Evolutionary conservation across 2,329 filamentous ascomycete species (phyloP).

Genomic region (Penicillium sp.): DNA sequence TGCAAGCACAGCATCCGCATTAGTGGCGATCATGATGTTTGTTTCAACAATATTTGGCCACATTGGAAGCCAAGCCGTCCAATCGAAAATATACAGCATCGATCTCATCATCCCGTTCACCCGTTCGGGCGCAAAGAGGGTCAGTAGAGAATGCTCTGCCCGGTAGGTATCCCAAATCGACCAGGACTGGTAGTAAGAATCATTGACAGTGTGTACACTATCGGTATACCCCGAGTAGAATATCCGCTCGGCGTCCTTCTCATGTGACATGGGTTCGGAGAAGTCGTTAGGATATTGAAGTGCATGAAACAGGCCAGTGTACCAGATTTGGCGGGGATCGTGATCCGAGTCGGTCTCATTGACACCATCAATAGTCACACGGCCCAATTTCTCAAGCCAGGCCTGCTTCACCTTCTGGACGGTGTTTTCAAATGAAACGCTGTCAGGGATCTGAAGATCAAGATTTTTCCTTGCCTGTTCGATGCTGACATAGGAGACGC

Average conservation of each 20-base stretch:
- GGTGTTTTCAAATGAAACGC: constrained; percentile 37
- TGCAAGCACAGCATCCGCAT: constrained; percentile 50
- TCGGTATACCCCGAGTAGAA: constrained; percentile 52
- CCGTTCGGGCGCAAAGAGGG: constrained; percentile 47
- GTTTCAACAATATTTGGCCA: constrained; percentile 53
- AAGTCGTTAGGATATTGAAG: constrained; percentile 51
- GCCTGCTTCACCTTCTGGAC: constrained; percentile 42
- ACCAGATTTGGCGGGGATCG: constrained; percentile 48
- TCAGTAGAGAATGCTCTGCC: constrained; percentile 48
- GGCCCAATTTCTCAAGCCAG: constrained; percentile 48
- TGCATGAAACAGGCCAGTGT: constrained; percentile 48
- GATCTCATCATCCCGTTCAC: constrained; percentile 51
- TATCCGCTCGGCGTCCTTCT: constrained; percentile 18
- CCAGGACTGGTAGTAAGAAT: constrained; percentile 53
- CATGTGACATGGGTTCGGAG: constrained; percentile 41
- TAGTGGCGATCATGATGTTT: constrained; percentile 53
- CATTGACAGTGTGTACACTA: constrained; percentile 40
- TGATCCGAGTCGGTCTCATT: constrained; percentile 43
- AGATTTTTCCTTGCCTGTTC: constrained; percentile 49
- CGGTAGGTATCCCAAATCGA: constrained; percentile 53
- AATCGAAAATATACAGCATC: constrained; percentile 47
- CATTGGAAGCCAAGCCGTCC: constrained; percentile 48
- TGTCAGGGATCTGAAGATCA: constrained; percentile 43
- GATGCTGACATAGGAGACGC: constrained; percentile 48
- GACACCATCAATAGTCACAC: constrained; percentile 45